A percentile compares a stretch with the other conserved stretches of the same genome.
phyloP scores from a whole-genome alignment of 805 yeast genomes.

The Saccharomycopsis sp. region DNA sequence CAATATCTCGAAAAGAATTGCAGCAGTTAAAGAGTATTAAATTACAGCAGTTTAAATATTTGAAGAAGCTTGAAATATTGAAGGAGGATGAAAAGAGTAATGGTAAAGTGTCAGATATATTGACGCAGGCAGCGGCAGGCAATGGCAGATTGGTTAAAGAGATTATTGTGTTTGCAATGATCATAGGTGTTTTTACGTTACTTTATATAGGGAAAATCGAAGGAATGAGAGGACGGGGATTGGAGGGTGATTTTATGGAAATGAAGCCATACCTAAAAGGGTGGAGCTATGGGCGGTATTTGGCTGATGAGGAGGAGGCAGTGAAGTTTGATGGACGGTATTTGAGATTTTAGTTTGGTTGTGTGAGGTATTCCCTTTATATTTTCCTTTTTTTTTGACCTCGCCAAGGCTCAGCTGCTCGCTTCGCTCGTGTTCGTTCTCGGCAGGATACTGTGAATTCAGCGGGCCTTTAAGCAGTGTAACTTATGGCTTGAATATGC shows the following conservation, averaged over 20 bases:
- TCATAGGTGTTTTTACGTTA: background rate
- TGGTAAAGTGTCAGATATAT: background rate
- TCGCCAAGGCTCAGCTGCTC: no score
- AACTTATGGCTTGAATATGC: no score
- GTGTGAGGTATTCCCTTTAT: no score
- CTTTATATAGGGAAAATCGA: background rate
- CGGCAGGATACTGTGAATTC: no score
- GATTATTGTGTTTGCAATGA: background rate
- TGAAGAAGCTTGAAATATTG: constrained; percentile 2
- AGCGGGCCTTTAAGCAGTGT: no score
- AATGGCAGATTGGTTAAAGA: background rate
- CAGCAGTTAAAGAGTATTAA: background rate
- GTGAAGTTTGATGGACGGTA: background rate
- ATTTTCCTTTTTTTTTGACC: no score
- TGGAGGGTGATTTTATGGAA: no score
- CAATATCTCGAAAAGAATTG: background rate
- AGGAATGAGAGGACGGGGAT: background rate
- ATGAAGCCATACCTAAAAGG: no score
- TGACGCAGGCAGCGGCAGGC: background rate
- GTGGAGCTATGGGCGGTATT: no score
- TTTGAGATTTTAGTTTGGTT: no score
- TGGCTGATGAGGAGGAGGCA: background rate
- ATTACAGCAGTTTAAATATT: constrained; percentile 3
- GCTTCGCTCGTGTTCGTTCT: no score
- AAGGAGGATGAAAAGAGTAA: background rate